Evolutionary conservation across 2,329 filamentous ascomycete species (phyloP).

Genomic region (Dothistroma septosporum): DNA sequence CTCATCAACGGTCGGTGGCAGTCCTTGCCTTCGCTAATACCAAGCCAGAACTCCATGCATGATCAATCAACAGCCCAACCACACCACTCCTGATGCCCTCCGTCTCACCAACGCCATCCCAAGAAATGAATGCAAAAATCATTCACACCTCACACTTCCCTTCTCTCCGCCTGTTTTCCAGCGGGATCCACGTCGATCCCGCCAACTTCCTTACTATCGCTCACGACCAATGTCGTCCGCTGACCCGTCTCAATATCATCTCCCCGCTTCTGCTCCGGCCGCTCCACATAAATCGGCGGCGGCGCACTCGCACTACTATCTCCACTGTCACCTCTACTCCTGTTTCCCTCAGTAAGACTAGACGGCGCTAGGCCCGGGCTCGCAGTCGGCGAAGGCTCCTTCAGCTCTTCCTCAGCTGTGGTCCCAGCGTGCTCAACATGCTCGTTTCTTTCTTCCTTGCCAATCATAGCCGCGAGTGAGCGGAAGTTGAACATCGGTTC

Average conservation of each 20-base stretch:
- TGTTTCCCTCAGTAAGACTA: slow-evolving; percentile 13
- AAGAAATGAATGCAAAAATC: neutral
- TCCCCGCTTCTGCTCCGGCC: neutral
- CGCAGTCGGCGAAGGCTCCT: slow-evolving; percentile 20
- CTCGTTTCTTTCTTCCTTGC: slow-evolving; percentile 53
- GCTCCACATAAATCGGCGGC: slow-evolving; percentile 27
- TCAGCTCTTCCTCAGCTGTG: slow-evolving; percentile 20
- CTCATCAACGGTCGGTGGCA: no score
- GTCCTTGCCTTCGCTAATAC: no score
- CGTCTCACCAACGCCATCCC: neutral
- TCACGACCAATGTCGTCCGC: slow-evolving; percentile 4
- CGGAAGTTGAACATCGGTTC: slow-evolving; percentile 91
- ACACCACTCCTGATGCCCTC: neutral
- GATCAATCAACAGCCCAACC: no score
- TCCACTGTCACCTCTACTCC: slow-evolving; percentile 29
- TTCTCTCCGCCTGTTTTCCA: neutral
- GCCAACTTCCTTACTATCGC: slow-evolving; percentile 25
- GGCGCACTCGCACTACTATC: slow-evolving; percentile 25
- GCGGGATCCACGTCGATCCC: slow-evolving; percentile 16
- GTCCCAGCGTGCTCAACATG: slow-evolving; percentile 38
- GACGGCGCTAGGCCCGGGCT: slow-evolving; percentile 12
- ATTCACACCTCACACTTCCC: neutral
- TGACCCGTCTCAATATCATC: slow-evolving; percentile 25
- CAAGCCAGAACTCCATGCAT: no score
- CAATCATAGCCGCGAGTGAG: slow-evolving; percentile 80